These are phyloP conservation scores for Vigna trinervia DNA, from an alignment of 306 rosid species.

Conservation along the genomic window DNA sequence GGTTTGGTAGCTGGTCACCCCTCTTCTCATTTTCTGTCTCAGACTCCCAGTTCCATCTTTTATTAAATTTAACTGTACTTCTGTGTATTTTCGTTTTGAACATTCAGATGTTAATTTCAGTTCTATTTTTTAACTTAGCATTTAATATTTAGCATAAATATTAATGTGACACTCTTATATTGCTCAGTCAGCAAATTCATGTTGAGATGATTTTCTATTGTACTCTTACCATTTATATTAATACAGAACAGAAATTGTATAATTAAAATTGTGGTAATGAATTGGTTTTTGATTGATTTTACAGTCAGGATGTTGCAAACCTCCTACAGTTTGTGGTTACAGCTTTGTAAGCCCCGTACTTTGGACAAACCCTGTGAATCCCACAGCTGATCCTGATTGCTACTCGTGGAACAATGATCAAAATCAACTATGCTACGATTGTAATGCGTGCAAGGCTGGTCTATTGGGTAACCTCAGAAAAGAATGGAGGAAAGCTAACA, in stretches of 20 bases:
- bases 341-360: slow-evolving; percentile 71
- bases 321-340: slow-evolving; percentile 81
- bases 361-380: slow-evolving; percentile 80
- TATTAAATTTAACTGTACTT: too few species aligned
- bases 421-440: slow-evolving; percentile 77
- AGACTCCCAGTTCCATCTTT: background rate
- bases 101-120: too few species aligned
- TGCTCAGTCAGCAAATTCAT: too few species aligned
- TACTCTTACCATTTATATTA: too few species aligned
- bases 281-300: slow-evolving; percentile 29
- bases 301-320: slow-evolving; percentile 97
- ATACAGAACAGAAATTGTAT: too few species aligned
- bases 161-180: too few species aligned
- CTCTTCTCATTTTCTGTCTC: background rate
- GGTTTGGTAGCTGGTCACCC: slow-evolving; percentile 37
- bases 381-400: slow-evolving; percentile 81
- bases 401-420: slow-evolving; percentile 87
- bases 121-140: too few species aligned
- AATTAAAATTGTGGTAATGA: background rate
- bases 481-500: slow-evolving; percentile 90
- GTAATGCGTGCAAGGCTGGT: slow-evolving; percentile 94
- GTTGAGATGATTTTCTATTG: too few species aligned
- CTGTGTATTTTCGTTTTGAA: too few species aligned
- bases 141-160: too few species aligned
- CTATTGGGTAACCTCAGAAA: slow-evolving; percentile 78